Evolutionary conservation across 257 asterid genomes (phyloP), one percentile per base, ranked within the genome.

Genomic region (Solanum virginianum): DNA sequence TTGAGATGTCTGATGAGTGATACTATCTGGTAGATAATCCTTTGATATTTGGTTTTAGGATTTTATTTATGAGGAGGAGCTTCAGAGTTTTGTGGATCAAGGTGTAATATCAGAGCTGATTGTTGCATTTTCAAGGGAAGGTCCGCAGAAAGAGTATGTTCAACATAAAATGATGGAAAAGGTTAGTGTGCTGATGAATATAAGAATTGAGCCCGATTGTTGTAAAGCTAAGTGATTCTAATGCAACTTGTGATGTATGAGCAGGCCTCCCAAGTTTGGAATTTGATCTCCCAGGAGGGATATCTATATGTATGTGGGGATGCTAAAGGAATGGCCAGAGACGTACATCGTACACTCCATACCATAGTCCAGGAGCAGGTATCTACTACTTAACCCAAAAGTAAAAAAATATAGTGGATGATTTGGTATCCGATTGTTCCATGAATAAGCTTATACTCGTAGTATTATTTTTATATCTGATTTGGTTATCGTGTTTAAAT

Each of bases 241-340:
- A 79, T 53, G 65, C 29, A 79, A 5, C 47, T 79, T 79, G 7
- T 79, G 83, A 51, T 11, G 47, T 29, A 79, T 53, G 83, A 51
- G 85, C 91, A 93, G 97, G 95, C 93, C 29, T 91, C 92, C 70
- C 85, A 90, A 59, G 85, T 92, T 56, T 93, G 97, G 97, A 90
- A 90, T 87, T 88, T 90, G 84, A 90, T 93, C 87, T 91, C 94
- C 82, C 87, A 88, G 86, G 89, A 65, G 81, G 97, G 94, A 47
- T 92, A 91, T 90, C 91, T 93, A 72, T 93, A 93, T 87, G 97
- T 93, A 59, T 93, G 97, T 60, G 97, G 97, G 62, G 97, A 93
- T 89, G 97, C 97, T n/a, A 93, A 93, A 86, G 97, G 95, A 59
- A 93, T 93, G 97, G 97, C 97, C 43, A 90, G 89, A 87, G 97